Evolutionary conservation across 2,329 filamentous ascomycete species (phyloP).

Genomic region (Curvularia sp.): DNA sequence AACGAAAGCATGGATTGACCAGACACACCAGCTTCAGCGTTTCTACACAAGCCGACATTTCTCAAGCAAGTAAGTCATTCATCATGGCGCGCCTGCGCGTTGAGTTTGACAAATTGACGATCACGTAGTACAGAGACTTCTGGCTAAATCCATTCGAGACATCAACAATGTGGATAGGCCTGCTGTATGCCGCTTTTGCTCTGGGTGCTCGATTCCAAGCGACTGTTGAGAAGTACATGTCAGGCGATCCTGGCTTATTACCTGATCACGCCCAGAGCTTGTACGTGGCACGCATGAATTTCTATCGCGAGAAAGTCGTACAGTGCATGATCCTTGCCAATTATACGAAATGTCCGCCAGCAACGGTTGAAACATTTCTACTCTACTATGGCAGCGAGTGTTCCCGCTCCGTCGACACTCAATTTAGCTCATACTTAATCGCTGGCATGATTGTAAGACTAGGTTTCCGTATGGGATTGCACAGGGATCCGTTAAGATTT

Average conservation of each 20-base stretch:
- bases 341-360: constrained; percentile 47
- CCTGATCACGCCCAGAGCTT: constrained; percentile 22
- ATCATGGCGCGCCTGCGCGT: no score
- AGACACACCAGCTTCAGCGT: constrained; percentile 28
- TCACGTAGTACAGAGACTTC: constrained; percentile 52
- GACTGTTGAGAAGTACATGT: constrained; percentile 21
- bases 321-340: constrained; percentile 46
- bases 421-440: constrained; percentile 41
- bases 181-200: constrained; percentile 54
- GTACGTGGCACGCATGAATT: constrained; percentile 33
- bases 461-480: constrained; percentile 53
- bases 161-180: constrained; percentile 55
- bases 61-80: constrained; percentile 30
- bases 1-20: not conserved
- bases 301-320: constrained; percentile 44
- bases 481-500: constrained; percentile 52
- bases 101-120: constrained; percentile 9
- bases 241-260: not conserved
- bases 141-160: constrained; percentile 52
- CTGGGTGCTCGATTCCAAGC: constrained; percentile 38
- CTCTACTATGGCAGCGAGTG: constrained; percentile 43
- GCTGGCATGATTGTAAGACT: constrained; percentile 44
- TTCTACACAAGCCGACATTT: constrained; percentile 45
- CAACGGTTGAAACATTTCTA: constrained; percentile 42
- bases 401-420: constrained; percentile 39